Evolutionary conservation across 179 eudicot genomes (phyloP), one percentile per base, ranked within the genome.

Genomic region (Carnegiea gigantea): DNA sequence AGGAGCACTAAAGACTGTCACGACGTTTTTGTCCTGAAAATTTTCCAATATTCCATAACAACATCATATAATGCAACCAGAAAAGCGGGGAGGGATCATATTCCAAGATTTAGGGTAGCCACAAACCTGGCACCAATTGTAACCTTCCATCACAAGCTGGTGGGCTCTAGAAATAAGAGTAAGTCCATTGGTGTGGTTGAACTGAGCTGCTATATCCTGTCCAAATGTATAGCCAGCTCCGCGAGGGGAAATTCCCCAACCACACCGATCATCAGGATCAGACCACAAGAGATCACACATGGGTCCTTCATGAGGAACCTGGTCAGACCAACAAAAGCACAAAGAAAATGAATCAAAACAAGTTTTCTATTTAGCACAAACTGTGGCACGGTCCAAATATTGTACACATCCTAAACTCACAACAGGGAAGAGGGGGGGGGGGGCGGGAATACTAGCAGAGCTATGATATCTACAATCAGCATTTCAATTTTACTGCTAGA

Each of bases 261-360:
- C 98, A 84, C 98, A 94, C 46, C 98, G 93, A 78, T 94, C 97
- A 77, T 94, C 98, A 13, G 98, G 98, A 84, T 94, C 98, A 70
- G 98, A 94, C 98, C 98, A 94, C 88, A 94, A 88, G 70, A 94
- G 95, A 82, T 94, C 98, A 80, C 97, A 94, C 98, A 94, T 94
- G 30, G 98, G 98, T 75, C 98, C 98, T 92, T 94, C 98, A 84
- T 93, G 98, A 65, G 98, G 98, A 36, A 94, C 98, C 98, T 94
- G 84, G 76, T 80, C 71, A 77, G 26, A 36, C 46, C 62, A 49
- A 26, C 51, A 62, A 40, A 40, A 40, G 44, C 70, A 59, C 11
- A 70, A 36, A 70, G 28, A 60, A 18, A 57, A n/a, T 53, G 30
- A 73, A 24, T 26, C 24, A 7, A 54, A 57, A 30, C 10, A 18